Base-by-base conservation (phyloP, 306 rosid species). In the Quercus suber region DNA sequence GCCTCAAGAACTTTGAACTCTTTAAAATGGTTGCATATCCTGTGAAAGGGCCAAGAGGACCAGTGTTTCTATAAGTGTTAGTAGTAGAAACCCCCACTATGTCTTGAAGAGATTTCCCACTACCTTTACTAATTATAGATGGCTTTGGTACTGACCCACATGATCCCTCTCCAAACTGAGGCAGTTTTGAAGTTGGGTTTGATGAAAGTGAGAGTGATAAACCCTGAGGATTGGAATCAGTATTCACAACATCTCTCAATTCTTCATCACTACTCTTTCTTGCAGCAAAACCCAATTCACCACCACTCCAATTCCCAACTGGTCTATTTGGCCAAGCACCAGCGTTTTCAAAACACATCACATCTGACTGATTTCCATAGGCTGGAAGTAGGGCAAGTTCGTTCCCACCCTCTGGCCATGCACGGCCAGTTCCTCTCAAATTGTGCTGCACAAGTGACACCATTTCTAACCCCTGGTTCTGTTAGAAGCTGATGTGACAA, bases 1-100 rank as follows among this genome's bases (percentile, higher is more conserved):
- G 92, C 25, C 86, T 91, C 81, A 95, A 87, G 83, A 87, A 95
- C 78, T 84, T 95, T 4, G 99, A 95, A 76, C 81, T 89, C 87
- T 85, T 95, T 3, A 95, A 82, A 86, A 95, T 93, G 23, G 94
- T 88, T 14, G 99, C 96, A 74, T 95, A 95, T 8, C 99, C 99
- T 4, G 97, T 95, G 74, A 95, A 95, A 43, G 99, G 99, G 23
- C 99, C 99, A 20, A 95, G 94, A 31, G 99, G 99, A 2, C 99
- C 98, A 4, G 90, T 82, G 79, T 76, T 89, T 63, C 94, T 27
- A 60, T 77, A 86, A 55, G 73, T 31, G 27, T 58, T 88, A 6
- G 82, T 14, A 51, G 90, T 78, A 49, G 78, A 65, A 19, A 88
- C 97, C 15, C 89, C 97, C 15, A 86, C 88, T 0, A 81, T 23